Percentiles rank a stretch among this genome's conserved stretches.
These are phyloP conservation scores for Huntiella bhutanensis DNA, from an alignment of 2,329 filamentous ascomycete genomes.

Conservation along the genomic window DNA sequence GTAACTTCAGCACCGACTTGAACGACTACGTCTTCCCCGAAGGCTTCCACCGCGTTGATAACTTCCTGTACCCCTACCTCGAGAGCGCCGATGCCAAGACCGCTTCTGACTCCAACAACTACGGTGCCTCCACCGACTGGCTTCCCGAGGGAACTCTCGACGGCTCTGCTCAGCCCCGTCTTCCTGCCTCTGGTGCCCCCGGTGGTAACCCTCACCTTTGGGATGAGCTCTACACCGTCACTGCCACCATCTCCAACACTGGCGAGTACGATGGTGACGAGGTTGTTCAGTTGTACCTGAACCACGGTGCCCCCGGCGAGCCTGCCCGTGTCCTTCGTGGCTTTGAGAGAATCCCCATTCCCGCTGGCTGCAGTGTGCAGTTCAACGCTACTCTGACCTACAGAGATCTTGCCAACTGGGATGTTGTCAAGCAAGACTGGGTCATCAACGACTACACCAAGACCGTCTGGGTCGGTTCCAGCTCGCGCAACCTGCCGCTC, in stretches of 20 bases:
- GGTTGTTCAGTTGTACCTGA: constrained; percentile 61
- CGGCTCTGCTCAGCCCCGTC: constrained; percentile 35
- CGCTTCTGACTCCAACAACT: constrained; percentile 38
- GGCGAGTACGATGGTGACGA: constrained; percentile 47
- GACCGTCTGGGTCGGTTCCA: constrained; percentile 35
- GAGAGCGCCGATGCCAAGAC: constrained; percentile 40
- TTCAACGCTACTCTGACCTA: constrained; percentile 55
- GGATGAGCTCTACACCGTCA: constrained; percentile 49
- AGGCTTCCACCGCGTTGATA: constrained; percentile 29
- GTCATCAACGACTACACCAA: constrained; percentile 34
- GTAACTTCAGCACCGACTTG: constrained; percentile 42
- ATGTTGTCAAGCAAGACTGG: constrained; percentile 66
- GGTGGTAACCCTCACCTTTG: constrained; percentile 49
- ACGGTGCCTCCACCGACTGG: constrained; percentile 40
- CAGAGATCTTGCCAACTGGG: constrained; percentile 79
- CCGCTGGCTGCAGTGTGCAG: constrained; percentile 44
- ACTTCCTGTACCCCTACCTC: constrained; percentile 54
- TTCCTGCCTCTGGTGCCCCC: constrained; percentile 30
- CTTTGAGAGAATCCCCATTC: constrained; percentile 59
- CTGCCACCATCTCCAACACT: constrained; percentile 52
- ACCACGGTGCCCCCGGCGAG: constrained; percentile 60
- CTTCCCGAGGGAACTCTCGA: constrained; percentile 40
- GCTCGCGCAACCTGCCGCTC: constrained; percentile 34
- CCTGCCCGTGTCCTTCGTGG: constrained; percentile 48
- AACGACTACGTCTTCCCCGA: constrained; percentile 51